Conservation (phyloP, 208 protist species). For the Trypanosoma theileri region DNA sequence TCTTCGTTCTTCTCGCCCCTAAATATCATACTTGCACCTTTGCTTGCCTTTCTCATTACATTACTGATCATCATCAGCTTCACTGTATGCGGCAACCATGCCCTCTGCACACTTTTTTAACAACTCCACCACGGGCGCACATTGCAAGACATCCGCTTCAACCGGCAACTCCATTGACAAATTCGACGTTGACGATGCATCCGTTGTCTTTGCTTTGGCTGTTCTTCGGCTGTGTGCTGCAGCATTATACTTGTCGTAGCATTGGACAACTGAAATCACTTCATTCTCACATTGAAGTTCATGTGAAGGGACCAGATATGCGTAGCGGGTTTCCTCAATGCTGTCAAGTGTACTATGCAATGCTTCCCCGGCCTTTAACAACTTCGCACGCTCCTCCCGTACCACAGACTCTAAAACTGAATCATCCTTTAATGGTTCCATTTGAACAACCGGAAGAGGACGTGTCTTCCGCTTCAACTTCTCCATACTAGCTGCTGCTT, state of each 20-base stretch:
- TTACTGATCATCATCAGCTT: constrained; percentile 1
- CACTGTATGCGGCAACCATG: constrained; percentile 46
- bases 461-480: constrained; percentile 32
- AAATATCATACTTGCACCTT: constrained; percentile 12
- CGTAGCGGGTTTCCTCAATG: constrained; percentile 74
- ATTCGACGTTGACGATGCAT: neutral
- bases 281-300: constrained; percentile 60
- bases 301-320: constrained; percentile 64
- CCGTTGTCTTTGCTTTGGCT: neutral
- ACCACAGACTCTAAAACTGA: constrained; percentile 48
- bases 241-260: constrained; percentile 58
- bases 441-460: constrained; percentile 47
- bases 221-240: constrained; percentile 2
- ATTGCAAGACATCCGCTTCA: constrained; percentile 45
- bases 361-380: constrained; percentile 57
- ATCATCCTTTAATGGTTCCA: constrained; percentile 44
- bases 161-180: constrained; percentile 10
- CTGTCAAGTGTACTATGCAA: constrained; percentile 66
- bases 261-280: constrained; percentile 55
- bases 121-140: constrained; percentile 45
- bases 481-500: constrained; percentile 1
- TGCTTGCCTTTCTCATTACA: constrained; percentile 18
- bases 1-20: neutral
- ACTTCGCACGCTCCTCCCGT: constrained; percentile 52
- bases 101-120: constrained; percentile 44